Base-by-base conservation (phyloP, 371 early-diverging fungal genomes). In the Actinomucor elegans region DNA sequence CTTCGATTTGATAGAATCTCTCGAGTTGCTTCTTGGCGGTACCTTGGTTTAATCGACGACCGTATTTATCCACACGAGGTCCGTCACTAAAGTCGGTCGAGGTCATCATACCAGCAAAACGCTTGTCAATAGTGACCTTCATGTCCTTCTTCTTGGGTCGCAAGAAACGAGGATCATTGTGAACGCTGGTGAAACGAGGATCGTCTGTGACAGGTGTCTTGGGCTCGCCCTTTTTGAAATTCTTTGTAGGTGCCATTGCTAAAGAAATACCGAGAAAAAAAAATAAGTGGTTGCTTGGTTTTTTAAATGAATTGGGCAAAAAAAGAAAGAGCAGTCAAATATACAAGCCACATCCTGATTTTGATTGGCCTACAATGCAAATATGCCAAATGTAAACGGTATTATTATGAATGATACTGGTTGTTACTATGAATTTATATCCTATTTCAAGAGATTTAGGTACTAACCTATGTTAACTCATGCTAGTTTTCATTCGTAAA, bases 41-140 rank as follows among this genome's bases (percentile, higher is more conserved):
- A 26, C 67, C 51, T 40, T 75, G 68, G 41, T 80, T 57, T 31
- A 81, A 64, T 33, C 68, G 70, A 26, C 94, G 86, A 35, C 98
- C 98, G 52, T 95, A 96, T 57, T 90, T 86, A 71, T 98, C 98
- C 10, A 93, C 90, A 64, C 79, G 83, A 66, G 87, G 87, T 47
- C 76, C 80, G 64, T 75, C 80, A 17, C 72, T 83, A 64, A 91
- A 92, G 46, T 92, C 92, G 27, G 86, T 83, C 55, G 83, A 80
- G 24, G 81, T 78, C 65, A 94, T 78, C 89, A 95, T 90, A 45
- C 78, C 63, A 34, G 83, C 69, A 72, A 97, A 97, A 47, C 97
- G 90, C 45, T 83, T 74, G 78, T 98, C 98, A 31, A 98, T 81
- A n/a, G 81, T 81, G 47, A 98, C 85, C 69, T 96, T 96, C 54